phyloP scores from a whole-genome alignment of 495 filamentous ascomycete species.

The Cercophora newfieldiana region DNA sequence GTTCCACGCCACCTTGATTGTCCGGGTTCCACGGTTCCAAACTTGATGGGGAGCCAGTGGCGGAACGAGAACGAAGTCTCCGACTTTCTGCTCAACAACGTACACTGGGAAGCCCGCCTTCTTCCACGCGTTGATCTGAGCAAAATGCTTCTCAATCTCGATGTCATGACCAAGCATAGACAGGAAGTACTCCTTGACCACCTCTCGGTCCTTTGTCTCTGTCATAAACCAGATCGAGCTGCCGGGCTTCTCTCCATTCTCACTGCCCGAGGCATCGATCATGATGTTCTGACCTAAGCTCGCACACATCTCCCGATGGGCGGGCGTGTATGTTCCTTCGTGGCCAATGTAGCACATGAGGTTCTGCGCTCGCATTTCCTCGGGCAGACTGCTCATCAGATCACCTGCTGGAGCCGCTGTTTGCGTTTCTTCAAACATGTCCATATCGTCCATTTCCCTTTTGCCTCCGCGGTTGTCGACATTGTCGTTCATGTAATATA shows the following conservation, averaged over 20 bases:
- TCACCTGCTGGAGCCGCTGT: slow-evolving; percentile 64
- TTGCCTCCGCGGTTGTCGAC: slow-evolving; percentile 51
- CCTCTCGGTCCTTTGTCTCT: slow-evolving; percentile 79
- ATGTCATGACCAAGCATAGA: slow-evolving; percentile 91
- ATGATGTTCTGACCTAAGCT: slow-evolving; percentile 96
- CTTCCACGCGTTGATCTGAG: slow-evolving; percentile 89
- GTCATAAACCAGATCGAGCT: slow-evolving; percentile 99
- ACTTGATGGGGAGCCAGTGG: slow-evolving; percentile 96
- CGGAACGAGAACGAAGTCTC: slow-evolving; percentile 94
- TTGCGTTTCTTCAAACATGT: slow-evolving; percentile 49
- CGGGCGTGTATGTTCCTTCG: slow-evolving; percentile 95
- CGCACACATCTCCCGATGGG: slow-evolving; percentile 97
- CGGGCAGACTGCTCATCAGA: slow-evolving; percentile 89
- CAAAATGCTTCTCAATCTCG: slow-evolving; percentile 94
- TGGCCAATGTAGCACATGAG: slow-evolving; percentile 98
- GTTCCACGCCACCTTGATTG: slow-evolving; percentile 98
- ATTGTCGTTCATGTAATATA: slow-evolving; percentile 86
- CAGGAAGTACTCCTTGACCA: slow-evolving; percentile 89
- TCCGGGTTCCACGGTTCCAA: slow-evolving; percentile 94
- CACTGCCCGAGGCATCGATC: slow-evolving; percentile 81
- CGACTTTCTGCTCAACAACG: slow-evolving; percentile 87
- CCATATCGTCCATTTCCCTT: slow-evolving; percentile 43
- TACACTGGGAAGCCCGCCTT: slow-evolving; percentile 89
- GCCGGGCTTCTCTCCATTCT: slow-evolving; percentile 70
- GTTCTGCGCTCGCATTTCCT: slow-evolving; percentile 85